Percentiles rank a stretch among this genome's conserved stretches.
Evolutionary conservation across 495 filamentous ascomycete genomes (phyloP).

Genomic region (Trichoderma erinaceum): DNA sequence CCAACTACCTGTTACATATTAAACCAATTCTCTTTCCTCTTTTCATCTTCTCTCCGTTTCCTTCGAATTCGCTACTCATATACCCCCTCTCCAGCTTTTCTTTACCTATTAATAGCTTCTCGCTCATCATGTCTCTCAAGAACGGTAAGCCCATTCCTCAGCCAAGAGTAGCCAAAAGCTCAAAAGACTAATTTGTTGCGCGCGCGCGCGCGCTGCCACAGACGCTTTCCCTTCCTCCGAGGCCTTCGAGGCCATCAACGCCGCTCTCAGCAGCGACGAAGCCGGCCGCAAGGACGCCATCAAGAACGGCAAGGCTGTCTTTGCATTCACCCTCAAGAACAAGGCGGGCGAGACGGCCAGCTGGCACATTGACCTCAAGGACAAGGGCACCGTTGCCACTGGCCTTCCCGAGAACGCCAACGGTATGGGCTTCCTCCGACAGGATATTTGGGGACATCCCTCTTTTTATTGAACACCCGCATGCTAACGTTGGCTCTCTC

Average conservation of each 20-base stretch:
- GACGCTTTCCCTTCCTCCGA: constrained; percentile 84
- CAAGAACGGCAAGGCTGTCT: constrained; percentile 79
- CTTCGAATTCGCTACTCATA: constrained; percentile 24
- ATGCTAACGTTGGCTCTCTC: constrained; percentile 17
- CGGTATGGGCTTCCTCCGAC: constrained; percentile 48
- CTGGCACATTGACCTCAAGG: constrained; percentile 95
- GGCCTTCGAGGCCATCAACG: constrained; percentile 84
- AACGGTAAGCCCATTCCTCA: constrained; percentile 48
- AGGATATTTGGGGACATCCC: no score
- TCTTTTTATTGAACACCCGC: neutral
- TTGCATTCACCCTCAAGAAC: constrained; percentile 92
- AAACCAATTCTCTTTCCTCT: neutral
- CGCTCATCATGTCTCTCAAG: constrained; percentile 70
- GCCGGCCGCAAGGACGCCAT: constrained; percentile 81
- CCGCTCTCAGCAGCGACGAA: constrained; percentile 59
- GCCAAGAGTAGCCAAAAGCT: neutral
- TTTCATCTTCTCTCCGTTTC: constrained; percentile 9
- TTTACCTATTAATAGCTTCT: constrained; percentile 17
- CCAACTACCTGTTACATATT: neutral
- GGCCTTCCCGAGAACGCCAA: constrained; percentile 74
- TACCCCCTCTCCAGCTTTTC: constrained; percentile 3
- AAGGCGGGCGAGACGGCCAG: constrained; percentile 63
- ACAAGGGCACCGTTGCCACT: constrained; percentile 74
- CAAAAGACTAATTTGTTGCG: neutral
- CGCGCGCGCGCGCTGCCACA: constrained; percentile 29